Base-by-base conservation (phyloP, 306 rosid species). In the Lablab purpureus region DNA sequence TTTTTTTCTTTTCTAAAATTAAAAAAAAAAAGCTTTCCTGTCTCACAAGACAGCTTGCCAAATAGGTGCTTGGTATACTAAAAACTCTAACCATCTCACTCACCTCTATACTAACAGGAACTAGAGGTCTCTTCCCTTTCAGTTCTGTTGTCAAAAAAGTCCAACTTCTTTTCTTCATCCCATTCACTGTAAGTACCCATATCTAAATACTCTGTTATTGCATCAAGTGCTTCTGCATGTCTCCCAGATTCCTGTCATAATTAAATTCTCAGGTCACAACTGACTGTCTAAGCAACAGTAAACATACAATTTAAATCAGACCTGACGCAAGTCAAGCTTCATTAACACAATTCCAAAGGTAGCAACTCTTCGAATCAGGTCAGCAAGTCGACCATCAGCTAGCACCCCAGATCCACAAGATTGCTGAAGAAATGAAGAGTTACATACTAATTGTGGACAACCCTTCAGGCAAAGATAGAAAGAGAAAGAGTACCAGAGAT, bases 261-360 rank as follows among this genome's bases (percentile, higher is more conserved):
- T 37, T 58, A 70, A 74, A 75, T 76, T 77, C 75, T 80, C 71
- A 79, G 82, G 36, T 30, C 69, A 55, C 43, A 64, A 27, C 30
- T 54, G 64, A 64, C 63, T 40, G 25, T 23, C 32, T 49, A 63
- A 85, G 46, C 32, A 78, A 67, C 58, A 73, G 45, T 50, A 40
- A 70, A 37, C 63, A 80, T 14, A 12, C 37, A 60, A 74, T 60
- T 72, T 32, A 77, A 45, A 76, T 43, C 87, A 76, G 30, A 91
- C 98, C 96, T 94, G 97, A 75, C 97, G 98, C 77, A 94, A 78
- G 83, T 94, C 98, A 45, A 94, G 98, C 87, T 94, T 94, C 97
- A 94, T 92, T 82, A 94, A 71, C 81, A 90, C 92, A 91, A 85
- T 85, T 65, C 86, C 88, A 8, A 85, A 85, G 41, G 88, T 85